Conservation (phyloP, 805 yeast genomes). For the Kuraishia borneana region DNA sequence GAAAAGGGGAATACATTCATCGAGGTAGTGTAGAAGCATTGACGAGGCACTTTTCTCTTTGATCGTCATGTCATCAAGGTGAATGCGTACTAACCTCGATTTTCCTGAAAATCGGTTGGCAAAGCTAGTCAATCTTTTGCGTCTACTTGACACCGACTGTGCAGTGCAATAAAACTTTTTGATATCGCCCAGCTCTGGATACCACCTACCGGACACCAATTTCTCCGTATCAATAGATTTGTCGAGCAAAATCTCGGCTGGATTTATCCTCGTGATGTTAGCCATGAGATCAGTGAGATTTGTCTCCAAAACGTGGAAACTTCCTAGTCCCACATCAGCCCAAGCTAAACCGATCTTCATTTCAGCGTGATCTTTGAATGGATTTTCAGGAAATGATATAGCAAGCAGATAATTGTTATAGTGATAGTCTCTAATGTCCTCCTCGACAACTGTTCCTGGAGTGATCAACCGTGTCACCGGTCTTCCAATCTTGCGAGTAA, state of each 20-base stretch:
- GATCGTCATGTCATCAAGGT: constrained; percentile 22
- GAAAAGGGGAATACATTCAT: constrained; percentile 62
- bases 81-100: constrained; percentile 10
- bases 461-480: constrained; percentile 74
- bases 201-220: constrained; percentile 38
- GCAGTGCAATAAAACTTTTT: constrained; percentile 50
- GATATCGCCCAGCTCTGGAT: constrained; percentile 45
- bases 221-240: constrained; percentile 28
- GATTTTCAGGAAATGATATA: constrained; percentile 45
- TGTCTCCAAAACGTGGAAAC: constrained; percentile 57
- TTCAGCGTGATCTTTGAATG: constrained; percentile 24
- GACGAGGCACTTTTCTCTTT: constrained; percentile 53
- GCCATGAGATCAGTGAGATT: constrained; percentile 49
- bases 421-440: constrained; percentile 63
- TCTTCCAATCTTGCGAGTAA: constrained; percentile 36
- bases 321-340: constrained; percentile 84
- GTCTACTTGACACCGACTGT: constrained; percentile 28
- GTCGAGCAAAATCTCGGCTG: constrained; percentile 65
- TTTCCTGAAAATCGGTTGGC: constrained; percentile 27
- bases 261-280: constrained; percentile 67
- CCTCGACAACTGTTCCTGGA: constrained; percentile 89
- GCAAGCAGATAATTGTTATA: constrained; percentile 63
- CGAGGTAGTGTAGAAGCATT: constrained; percentile 55
- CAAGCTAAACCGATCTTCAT: constrained; percentile 64
- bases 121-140: constrained; percentile 26